These are phyloP conservation scores for Rutstroemia sp. DNA, from an alignment of 2,329 filamentous ascomycete species.

Conservation along the genomic window DNA sequence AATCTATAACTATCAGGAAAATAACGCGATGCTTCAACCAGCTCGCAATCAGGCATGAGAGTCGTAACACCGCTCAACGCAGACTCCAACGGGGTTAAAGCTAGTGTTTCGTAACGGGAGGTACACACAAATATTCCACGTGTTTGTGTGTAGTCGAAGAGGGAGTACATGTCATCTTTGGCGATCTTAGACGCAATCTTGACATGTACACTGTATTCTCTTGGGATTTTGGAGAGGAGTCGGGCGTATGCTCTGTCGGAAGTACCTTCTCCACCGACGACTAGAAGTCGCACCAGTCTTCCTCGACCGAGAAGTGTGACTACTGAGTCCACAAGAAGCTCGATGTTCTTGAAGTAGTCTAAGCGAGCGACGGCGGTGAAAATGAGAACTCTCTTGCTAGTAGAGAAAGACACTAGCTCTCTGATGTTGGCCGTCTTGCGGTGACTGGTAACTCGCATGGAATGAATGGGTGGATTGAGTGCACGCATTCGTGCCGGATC, in stretches of 20 bases:
- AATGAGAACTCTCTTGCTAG: constrained; percentile 6
- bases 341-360: constrained; percentile 15
- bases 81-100: constrained; percentile 13
- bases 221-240: constrained; percentile 8
- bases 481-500: constrained; percentile 9
- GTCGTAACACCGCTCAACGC: constrained; percentile 12
- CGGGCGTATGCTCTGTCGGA: neutral
- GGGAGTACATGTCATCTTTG: constrained; percentile 13
- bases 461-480: constrained; percentile 12
- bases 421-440: neutral
- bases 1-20: constrained; percentile 10
- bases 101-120: constrained; percentile 14
- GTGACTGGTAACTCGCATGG: constrained; percentile 1
- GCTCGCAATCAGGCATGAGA: constrained; percentile 10
- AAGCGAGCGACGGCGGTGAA: constrained; percentile 15
- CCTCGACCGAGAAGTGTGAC: constrained; percentile 9
- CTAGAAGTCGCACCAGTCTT: constrained; percentile 5
- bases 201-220: constrained; percentile 9
- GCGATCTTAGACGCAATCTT: constrained; percentile 12
- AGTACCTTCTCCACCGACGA: constrained; percentile 10
- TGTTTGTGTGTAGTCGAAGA: constrained; percentile 9
- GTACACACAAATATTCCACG: constrained; percentile 14
- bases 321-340: constrained; percentile 11
- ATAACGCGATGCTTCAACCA: constrained; percentile 13
- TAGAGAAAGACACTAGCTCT: constrained; percentile 1